Evolutionary conservation across 140 eudicot genomes (phyloP), one percentile per base, ranked within the genome.

Genomic region (Bidens hawaiensis): DNA sequence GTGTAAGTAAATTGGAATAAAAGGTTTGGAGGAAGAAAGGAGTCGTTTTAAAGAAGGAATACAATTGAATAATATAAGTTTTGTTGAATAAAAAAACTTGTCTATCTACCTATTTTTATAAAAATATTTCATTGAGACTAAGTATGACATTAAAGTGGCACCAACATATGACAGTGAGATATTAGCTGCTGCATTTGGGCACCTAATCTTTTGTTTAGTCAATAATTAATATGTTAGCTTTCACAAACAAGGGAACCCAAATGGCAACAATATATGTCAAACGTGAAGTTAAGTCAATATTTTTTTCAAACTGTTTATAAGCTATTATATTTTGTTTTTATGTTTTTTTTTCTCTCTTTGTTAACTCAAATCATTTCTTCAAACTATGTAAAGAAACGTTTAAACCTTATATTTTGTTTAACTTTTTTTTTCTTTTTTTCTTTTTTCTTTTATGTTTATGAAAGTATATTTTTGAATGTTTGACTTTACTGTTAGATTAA

Each of bases 141-240:
- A 27, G 26, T 54, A 42, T 63, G 76, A 78, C 74, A 60, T 60
- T 28, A 22, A 62, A 67, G 59, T 65, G 75, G 67, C 73, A 73
- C 81, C 83, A 74, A 72, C 60, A 56, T 25, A 26, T 76, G 79
- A 72, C 51, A 71, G 68, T 40, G 78, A 65, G 76, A 76, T 55
- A 4, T 63, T 43, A 69, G 73, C 81, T 76, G 26, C 65, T 63
- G 15, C 46, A 55, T 75, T 27, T 47, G 60, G 81, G 72, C 67
- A 73, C 68, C 78, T 55, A 73, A 73, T 43, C 41, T 63, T 28
- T 52, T 15, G 5, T 52, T 18, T 17, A 54, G 17, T 60, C n/a
- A n/a, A n/a, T n/a, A n/a, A n/a, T n/a, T 14, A 17, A 33, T 45
- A 53, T 58, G 64, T 74, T 74, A 75, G 51, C 74, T 48, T 67